phyloP scores from a whole-genome alignment of 108 stramenopile species.

The Aurantiochytrium sp. region DNA sequence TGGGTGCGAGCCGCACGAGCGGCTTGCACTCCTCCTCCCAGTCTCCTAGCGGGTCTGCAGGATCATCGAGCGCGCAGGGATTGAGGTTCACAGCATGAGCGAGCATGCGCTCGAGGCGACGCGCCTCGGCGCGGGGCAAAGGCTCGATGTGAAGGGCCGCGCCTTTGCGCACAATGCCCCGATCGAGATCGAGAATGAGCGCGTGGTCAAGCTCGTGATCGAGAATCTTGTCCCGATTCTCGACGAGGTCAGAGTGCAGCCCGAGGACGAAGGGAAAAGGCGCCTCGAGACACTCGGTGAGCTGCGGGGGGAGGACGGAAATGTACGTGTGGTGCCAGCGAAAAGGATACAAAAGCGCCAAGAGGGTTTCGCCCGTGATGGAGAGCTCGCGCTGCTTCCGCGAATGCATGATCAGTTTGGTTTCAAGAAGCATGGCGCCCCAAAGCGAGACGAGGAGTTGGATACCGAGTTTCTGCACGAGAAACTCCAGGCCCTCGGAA shows the following conservation, averaged over 20 bases:
- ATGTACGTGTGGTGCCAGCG: constrained; percentile 18
- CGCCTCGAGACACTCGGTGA: not conserved
- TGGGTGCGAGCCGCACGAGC: not conserved
- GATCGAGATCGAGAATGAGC: not conserved
- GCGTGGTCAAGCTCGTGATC: not conserved
- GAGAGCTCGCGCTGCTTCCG: not conserved
- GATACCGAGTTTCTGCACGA: not conserved
- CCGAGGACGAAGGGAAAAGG: not conserved
- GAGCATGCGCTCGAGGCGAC: not conserved
- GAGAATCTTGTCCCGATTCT: not conserved
- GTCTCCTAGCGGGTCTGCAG: not conserved
- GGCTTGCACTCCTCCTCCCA: not conserved
- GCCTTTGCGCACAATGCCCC: not conserved
- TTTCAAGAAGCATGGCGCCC: constrained; percentile 1
- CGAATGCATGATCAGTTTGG: constrained; percentile 11
- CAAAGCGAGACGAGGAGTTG: not conserved
- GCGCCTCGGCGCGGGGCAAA: not conserved
- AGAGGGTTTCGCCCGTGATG: not conserved
- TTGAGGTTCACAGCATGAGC: not conserved
- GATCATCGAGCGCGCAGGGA: not conserved
- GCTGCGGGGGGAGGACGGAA: not conserved
- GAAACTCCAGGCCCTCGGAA: not conserved
- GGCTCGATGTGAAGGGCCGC: not conserved
- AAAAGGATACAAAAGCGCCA: not conserved
- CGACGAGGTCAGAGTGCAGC: not conserved